Evolutionary conservation across 1,284 basidiomycete genomes (phyloP).

Genomic region (Mycena sp.): DNA sequence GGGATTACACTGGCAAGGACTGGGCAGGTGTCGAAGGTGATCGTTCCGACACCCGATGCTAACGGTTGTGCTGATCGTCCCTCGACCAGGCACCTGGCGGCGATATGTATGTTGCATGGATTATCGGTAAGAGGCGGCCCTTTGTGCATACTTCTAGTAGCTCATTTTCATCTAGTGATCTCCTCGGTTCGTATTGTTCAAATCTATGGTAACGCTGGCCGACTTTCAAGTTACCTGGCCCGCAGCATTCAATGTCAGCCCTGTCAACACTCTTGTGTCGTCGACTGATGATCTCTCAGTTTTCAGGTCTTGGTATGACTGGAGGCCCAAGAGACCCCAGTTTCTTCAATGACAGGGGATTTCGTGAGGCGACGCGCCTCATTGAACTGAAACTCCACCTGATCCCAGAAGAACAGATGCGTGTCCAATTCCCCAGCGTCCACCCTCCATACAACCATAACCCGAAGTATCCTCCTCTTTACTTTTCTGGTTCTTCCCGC

Average conservation of each 20-base stretch:
- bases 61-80: background rate
- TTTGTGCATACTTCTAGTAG: background rate
- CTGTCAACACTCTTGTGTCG: too few relatives aligned
- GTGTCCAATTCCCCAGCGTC: slow-evolving; percentile 33
- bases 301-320: slow-evolving; percentile 45
- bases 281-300: too few relatives aligned
- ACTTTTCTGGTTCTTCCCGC: slow-evolving; percentile 61
- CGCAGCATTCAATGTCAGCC: slow-evolving; percentile 69
- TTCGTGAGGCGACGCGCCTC: slow-evolving; percentile 70
- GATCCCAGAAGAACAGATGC: slow-evolving; percentile 44
- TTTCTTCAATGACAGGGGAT: slow-evolving; percentile 65
- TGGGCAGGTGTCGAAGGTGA: slow-evolving; percentile 76
- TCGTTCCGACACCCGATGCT: slow-evolving; percentile 1
- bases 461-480: slow-evolving; percentile 54
- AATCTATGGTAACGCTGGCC: slow-evolving; percentile 15
- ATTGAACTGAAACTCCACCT: slow-evolving; percentile 66
- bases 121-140: slow-evolving; percentile 62
- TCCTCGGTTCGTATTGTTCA: slow-evolving; percentile 57
- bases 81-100: slow-evolving; percentile 67
- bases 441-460: slow-evolving; percentile 12
- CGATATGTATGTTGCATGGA: slow-evolving; percentile 80
- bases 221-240: background rate
- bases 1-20: slow-evolving; percentile 49
- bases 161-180: slow-evolving; percentile 49
- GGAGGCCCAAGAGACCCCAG: slow-evolving; percentile 51